Evolutionary conservation across 495 filamentous ascomycete genomes (phyloP).

Genomic region (Tricharina praecox): DNA sequence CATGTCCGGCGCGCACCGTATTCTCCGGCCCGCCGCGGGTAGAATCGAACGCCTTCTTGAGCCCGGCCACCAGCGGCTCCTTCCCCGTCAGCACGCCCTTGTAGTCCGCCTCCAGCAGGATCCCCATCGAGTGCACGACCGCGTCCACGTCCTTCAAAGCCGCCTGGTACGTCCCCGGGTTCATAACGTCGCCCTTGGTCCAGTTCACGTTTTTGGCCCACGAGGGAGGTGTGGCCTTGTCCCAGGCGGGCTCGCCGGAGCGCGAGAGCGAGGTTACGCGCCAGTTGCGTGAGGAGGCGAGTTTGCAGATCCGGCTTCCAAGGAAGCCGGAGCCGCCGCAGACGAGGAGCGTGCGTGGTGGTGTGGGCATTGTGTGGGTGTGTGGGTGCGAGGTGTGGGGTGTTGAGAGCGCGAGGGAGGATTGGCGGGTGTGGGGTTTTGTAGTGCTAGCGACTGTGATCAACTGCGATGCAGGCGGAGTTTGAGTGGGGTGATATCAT

Average conservation of each 20-base stretch:
- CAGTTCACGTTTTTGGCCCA: constrained; percentile 75
- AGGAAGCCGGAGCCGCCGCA: constrained; percentile 93
- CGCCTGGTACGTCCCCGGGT: constrained; percentile 56
- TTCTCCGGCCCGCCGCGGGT: constrained; percentile 49
- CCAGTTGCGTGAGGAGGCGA: constrained; percentile 67
- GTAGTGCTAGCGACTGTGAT: too few species aligned
- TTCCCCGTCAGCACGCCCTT: constrained; percentile 74
- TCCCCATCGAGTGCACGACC: constrained; percentile 86
- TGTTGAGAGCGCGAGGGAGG: too few species aligned
- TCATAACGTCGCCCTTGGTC: constrained; percentile 72
- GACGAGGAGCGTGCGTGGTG: constrained; percentile 50
- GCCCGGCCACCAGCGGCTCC: constrained; percentile 55
- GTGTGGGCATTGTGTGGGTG: too few species aligned
- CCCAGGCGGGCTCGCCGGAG: constrained; percentile 77
- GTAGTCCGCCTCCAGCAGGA: constrained; percentile 95
- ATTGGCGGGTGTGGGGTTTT: too few species aligned
- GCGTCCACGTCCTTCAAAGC: constrained; percentile 57
- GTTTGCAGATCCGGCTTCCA: constrained; percentile 75
- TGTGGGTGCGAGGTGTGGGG: too few species aligned
- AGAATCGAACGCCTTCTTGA: constrained; percentile 58
- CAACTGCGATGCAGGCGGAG: too few species aligned
- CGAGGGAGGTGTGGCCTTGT: constrained; percentile 38
- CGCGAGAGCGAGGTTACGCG: constrained; percentile 79
- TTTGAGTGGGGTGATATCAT: too few species aligned
- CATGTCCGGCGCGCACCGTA: constrained; percentile 37